Percentiles rank a stretch among this genome's conserved stretches.
phyloP scores from a whole-genome alignment of 2,329 filamentous ascomycete species.

The Pseudocercospora eumusae region DNA sequence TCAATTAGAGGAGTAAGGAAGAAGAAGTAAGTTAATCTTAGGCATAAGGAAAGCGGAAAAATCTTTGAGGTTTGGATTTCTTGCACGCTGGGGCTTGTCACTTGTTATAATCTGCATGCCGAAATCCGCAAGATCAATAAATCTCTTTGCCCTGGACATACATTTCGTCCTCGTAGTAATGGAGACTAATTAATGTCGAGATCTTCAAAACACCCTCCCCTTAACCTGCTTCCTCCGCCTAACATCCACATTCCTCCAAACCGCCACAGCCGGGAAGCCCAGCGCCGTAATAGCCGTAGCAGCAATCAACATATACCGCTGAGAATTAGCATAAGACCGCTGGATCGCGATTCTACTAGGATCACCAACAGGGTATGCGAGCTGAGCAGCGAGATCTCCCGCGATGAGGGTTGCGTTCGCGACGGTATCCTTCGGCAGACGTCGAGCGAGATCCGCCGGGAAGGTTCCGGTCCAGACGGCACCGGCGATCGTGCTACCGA shows the following conservation, averaged over 20 bases:
- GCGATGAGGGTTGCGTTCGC: slow-evolving; percentile 15
- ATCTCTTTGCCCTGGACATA: too few species aligned
- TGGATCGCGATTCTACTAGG: slow-evolving; percentile 20
- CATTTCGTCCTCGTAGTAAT: too few species aligned
- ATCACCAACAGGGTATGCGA: slow-evolving; percentile 17
- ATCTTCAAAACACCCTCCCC: slow-evolving; percentile 25
- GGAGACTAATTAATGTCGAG: too few species aligned
- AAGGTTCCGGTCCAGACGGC: slow-evolving; percentile 35
- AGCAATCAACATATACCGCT: slow-evolving; percentile 20
- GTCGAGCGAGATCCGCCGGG: slow-evolving; percentile 24
- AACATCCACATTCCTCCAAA: slow-evolving; percentile 18
- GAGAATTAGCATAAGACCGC: slow-evolving; percentile 17
- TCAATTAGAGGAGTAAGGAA: too few species aligned
- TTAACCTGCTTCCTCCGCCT: slow-evolving; percentile 25
- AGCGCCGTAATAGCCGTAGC: slow-evolving; percentile 20
- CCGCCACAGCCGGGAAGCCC: slow-evolving; percentile 20
- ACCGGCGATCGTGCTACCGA: slow-evolving; percentile 49
- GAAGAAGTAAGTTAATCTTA: too few species aligned
- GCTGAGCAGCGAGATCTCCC: slow-evolving; percentile 14
- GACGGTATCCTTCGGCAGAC: slow-evolving; percentile 19
- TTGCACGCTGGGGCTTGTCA: too few species aligned
- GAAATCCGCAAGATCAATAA: too few species aligned
- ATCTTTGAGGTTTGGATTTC: too few species aligned
- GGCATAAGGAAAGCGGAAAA: too few species aligned
- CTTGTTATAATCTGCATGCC: too few species aligned